These are phyloP conservation scores for Talaromyces sp. DNA, from an alignment of 2,329 filamentous ascomycete species.

Conservation along the genomic window DNA sequence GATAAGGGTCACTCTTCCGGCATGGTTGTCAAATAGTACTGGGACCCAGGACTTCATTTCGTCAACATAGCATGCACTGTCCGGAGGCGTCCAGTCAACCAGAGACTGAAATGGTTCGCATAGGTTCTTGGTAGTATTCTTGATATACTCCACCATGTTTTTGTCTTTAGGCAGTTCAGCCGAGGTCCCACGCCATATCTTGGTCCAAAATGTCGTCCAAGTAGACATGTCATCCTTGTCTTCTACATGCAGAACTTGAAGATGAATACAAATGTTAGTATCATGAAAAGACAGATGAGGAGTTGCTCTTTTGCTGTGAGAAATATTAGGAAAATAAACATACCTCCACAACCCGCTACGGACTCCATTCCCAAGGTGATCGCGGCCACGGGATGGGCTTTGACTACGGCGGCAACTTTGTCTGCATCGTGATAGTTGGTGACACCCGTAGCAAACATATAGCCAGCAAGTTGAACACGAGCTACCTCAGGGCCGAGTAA, in stretches of 20 bases:
- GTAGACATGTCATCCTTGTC: conserved; percentile 16
- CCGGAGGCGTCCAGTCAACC: conserved; percentile 9
- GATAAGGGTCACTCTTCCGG: conserved; percentile 11
- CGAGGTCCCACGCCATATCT: conserved; percentile 14
- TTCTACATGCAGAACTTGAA: conserved; percentile 11
- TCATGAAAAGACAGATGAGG: background rate
- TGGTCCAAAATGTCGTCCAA: conserved; percentile 18
- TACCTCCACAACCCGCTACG: conserved; percentile 16
- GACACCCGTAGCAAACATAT: conserved; percentile 15
- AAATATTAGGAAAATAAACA: background rate
- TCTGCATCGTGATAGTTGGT: conserved; percentile 8
- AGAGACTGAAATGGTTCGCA: conserved; percentile 18
- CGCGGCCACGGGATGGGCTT: conserved; percentile 17
- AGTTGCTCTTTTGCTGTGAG: background rate
- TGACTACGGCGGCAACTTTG: conserved; percentile 13
- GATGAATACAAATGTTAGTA: background rate
- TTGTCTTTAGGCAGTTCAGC: background rate
- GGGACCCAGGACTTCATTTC: conserved; percentile 20
- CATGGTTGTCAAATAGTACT: conserved; percentile 12
- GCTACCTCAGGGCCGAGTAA: conserved; percentile 2
- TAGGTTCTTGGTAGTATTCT: conserved; percentile 9
- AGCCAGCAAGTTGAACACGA: conserved; percentile 11
- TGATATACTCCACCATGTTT: conserved; percentile 8
- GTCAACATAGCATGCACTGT: conserved; percentile 15
- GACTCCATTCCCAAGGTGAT: conserved; percentile 17